phyloP scores from a whole-genome alignment of 805 yeast species.

The Wickerhamiella slavikovae region DNA sequence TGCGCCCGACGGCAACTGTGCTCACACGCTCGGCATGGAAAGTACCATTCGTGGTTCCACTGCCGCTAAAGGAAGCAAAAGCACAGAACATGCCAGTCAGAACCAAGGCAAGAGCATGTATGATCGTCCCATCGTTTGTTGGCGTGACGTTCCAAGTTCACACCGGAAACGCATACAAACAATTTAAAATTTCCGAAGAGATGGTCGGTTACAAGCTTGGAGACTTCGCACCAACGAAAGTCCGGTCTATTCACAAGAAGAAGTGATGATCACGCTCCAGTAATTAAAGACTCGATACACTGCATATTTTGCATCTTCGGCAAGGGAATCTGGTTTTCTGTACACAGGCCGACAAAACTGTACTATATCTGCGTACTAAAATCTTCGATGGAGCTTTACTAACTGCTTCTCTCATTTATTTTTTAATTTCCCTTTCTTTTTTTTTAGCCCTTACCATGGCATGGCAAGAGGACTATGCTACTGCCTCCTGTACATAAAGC shows the following conservation, averaged over 20 bases:
- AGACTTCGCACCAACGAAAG: conserved; percentile 87
- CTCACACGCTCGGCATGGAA: conserved; percentile 25
- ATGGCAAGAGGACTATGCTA: too few species aligned
- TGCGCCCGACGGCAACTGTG: neutral
- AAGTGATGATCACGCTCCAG: conserved; percentile 8
- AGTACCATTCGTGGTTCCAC: conserved; percentile 81
- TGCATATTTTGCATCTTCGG: too few species aligned
- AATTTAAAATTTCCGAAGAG: conserved; percentile 69
- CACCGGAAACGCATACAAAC: conserved; percentile 87
- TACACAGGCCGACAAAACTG: too few species aligned
- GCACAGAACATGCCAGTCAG: conserved; percentile 69
- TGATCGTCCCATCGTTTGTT: conserved; percentile 87
- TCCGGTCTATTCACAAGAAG: conserved; percentile 57
- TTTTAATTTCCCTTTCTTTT: too few species aligned
- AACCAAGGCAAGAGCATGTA: conserved; percentile 91
- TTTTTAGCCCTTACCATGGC: too few species aligned
- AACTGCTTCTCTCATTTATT: too few species aligned
- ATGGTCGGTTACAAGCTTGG: conserved; percentile 96
- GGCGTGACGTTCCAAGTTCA: conserved; percentile 89
- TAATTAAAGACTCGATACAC: too few species aligned
- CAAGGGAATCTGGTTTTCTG: too few species aligned
- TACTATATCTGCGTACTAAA: too few species aligned
- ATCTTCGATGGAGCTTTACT: too few species aligned
- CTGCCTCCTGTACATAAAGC: too few species aligned
- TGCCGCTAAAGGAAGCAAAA: conserved; percentile 76